Evolutionary conservation across 306 rosid species (phyloP).

Genomic region (Medicago arabica): DNA sequence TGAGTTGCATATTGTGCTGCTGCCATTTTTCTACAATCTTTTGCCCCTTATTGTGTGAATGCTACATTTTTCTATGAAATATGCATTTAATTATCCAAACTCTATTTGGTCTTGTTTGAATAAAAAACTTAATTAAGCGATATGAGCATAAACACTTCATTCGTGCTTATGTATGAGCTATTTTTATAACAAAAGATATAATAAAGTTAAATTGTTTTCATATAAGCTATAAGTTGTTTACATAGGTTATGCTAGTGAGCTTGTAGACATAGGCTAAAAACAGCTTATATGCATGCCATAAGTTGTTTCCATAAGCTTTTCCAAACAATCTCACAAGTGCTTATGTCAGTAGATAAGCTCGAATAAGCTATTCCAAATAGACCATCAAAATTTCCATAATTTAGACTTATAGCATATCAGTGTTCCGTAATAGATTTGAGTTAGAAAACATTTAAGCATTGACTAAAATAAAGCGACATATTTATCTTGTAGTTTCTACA

Average conservation of each 20-base stretch:
- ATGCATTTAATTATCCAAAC: background rate
- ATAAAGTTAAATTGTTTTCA: background rate
- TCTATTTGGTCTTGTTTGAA: background rate
- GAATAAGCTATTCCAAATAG: background rate
- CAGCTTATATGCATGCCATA: background rate
- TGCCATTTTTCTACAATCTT: conserved; percentile 23
- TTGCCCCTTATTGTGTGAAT: background rate
- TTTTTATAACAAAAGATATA: background rate
- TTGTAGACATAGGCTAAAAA: background rate
- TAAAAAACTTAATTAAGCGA: background rate
- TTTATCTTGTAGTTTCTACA: conserved; percentile 10
- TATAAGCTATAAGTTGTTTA: background rate
- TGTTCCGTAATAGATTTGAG: conserved; percentile 20
- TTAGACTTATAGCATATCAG: conserved; percentile 23
- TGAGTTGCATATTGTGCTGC: conserved; percentile 23
- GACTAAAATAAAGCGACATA: background rate
- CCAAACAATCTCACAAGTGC: background rate
- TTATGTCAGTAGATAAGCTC: background rate
- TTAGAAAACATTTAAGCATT: conserved; percentile 7
- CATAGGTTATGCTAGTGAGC: background rate
- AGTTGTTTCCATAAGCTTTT: background rate
- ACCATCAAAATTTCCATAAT: background rate
- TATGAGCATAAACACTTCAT: background rate
- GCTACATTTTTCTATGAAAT: background rate
- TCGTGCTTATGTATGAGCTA: background rate